Conservation (phyloP, 2,329 filamentous ascomycete genomes). For the Graphiopsis chlorocephala region DNA sequence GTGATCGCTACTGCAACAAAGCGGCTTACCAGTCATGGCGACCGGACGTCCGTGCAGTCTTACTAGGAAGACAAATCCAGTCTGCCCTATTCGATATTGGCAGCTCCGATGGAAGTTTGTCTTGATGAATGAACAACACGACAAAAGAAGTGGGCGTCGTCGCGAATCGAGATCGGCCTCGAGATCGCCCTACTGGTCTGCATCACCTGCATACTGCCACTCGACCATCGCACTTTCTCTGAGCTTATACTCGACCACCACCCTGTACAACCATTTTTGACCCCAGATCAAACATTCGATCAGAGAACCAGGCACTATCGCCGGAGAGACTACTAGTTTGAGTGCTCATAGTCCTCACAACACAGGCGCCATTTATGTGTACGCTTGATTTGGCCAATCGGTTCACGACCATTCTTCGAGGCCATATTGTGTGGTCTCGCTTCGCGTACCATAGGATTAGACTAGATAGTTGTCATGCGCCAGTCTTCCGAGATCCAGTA, state of each 20-base stretch:
- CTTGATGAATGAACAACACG: background rate
- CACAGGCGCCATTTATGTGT: background rate
- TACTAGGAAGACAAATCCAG: background rate
- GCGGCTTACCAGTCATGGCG: background rate
- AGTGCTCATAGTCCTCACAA: background rate
- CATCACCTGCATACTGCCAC: background rate
- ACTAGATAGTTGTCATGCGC: background rate
- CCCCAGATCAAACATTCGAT: background rate
- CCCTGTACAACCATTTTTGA: rapidly evolving
- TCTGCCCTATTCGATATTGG: no score
- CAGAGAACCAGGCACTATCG: background rate
- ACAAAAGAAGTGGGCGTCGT: background rate
- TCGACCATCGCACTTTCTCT: background rate
- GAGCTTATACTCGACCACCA: background rate
- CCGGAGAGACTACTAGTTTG: no score
- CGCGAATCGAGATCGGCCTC: background rate
- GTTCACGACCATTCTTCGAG: background rate
- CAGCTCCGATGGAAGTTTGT: no score
- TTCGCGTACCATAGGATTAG: background rate
- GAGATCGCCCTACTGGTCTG: background rate
- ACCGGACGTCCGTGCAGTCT: background rate
- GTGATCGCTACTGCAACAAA: background rate
- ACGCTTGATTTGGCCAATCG: no score
- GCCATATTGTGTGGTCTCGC: background rate
- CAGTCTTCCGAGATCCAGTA: background rate